Evolutionary conservation across 2,329 filamentous ascomycete species (phyloP).

Genomic region (Talaromyces albobiverticillius): DNA sequence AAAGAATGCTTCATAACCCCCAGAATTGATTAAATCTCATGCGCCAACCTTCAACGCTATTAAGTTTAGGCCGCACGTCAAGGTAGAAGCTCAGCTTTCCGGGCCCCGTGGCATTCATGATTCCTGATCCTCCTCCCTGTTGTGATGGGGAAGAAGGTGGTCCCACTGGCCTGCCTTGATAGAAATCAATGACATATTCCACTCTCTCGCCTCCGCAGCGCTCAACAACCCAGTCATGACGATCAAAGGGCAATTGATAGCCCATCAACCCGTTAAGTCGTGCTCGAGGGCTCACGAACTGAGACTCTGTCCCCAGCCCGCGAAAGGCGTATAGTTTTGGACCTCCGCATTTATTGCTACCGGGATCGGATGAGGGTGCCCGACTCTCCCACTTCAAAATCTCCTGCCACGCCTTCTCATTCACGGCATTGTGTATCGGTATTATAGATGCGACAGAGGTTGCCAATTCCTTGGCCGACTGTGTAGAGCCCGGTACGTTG

Average conservation of each 20-base stretch:
- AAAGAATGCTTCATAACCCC: slow-evolving; percentile 36
- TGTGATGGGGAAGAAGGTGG: slow-evolving; percentile 24
- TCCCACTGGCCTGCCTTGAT: slow-evolving; percentile 62
- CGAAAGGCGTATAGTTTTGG: slow-evolving; percentile 81
- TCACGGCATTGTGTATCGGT: slow-evolving; percentile 97
- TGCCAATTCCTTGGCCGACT: slow-evolving; percentile 45
- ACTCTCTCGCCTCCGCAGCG: slow-evolving; percentile 71
- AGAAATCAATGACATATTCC: slow-evolving; percentile 98
- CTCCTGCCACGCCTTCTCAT: slow-evolving; percentile 92
- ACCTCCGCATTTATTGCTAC: slow-evolving; percentile 66
- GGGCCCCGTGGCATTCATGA: slow-evolving; percentile 26
- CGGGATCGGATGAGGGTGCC: slow-evolving; percentile 53
- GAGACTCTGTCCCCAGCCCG: slow-evolving; percentile 55
- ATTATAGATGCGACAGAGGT: slow-evolving; percentile 88
- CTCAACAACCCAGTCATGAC: slow-evolving; percentile 97
- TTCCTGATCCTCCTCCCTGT: slow-evolving; percentile 22
- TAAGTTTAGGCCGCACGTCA: slow-evolving; percentile 64
- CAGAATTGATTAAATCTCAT: slow-evolving; percentile 52
- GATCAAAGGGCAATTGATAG: slow-evolving; percentile 89
- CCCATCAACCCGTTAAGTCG: slow-evolving; percentile 78
- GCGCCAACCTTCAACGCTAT: slow-evolving; percentile 59
- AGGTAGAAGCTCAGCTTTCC: slow-evolving; percentile 61
- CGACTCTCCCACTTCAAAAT: slow-evolving; percentile 85
- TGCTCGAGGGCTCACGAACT: slow-evolving; percentile 73
- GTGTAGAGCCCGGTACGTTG: slow-evolving; percentile 59